phyloP scores from a whole-genome alignment of 2,329 filamentous ascomycete genomes.

The Colletotrichum musicola region DNA sequence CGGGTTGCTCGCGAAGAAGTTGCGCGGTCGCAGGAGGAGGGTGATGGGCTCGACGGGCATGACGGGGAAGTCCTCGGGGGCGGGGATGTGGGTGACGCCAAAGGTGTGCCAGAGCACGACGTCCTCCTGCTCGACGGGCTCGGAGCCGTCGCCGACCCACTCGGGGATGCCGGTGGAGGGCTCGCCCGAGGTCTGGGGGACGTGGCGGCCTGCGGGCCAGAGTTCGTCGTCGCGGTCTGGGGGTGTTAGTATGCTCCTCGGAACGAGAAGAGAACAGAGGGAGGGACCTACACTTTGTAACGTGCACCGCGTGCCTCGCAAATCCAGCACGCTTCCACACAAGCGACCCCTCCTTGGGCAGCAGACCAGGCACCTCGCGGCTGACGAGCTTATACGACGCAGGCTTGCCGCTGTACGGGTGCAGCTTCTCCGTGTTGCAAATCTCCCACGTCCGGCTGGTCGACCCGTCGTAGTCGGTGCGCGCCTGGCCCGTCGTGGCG shows the following conservation, averaged over 20 bases:
- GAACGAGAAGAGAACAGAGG: background rate
- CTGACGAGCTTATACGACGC: conserved; percentile 91
- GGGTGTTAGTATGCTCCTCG: too few relatives aligned
- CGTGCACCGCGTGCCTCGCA: conserved; percentile 86
- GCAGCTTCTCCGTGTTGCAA: conserved; percentile 84
- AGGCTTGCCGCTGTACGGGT: conserved; percentile 88
- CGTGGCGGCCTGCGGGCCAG: conserved; percentile 87
- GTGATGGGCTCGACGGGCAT: conserved; percentile 93
- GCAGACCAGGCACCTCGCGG: conserved; percentile 80
- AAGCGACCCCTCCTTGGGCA: conserved; percentile 84
- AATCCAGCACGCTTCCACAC: conserved; percentile 94
- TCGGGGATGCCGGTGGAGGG: conserved; percentile 78
- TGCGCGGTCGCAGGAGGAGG: conserved; percentile 80
- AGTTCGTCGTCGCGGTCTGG: conserved; percentile 83
- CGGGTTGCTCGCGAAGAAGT: conserved; percentile 87
- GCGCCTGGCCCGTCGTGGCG: conserved; percentile 74
- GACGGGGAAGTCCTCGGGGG: conserved; percentile 91
- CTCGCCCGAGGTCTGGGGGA: conserved; percentile 87
- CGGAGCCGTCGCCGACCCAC: conserved; percentile 80
- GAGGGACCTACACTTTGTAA: conserved; percentile 80
- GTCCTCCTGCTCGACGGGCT: conserved; percentile 81
- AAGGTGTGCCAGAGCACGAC: conserved; percentile 96
- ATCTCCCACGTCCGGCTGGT: conserved; percentile 93
- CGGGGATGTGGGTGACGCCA: conserved; percentile 88
- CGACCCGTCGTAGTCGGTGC: conserved; percentile 83